Conservation (phyloP, 345 rosid genomes). For the Populus pruinosa region DNA sequence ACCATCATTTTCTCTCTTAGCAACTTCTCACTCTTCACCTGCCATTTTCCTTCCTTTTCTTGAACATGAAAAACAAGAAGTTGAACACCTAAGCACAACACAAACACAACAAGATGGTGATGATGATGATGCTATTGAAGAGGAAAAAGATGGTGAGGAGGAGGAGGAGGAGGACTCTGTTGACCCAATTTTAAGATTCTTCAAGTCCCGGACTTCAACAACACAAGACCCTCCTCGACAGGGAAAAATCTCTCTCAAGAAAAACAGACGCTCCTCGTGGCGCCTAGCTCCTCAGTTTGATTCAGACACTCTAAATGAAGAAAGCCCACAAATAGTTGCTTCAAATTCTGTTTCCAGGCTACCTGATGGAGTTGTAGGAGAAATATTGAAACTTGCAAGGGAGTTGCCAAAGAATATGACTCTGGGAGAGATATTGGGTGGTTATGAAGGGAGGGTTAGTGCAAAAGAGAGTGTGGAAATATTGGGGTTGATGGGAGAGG, state of each 20-base stretch:
- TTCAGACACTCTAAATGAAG: constrained; percentile 22
- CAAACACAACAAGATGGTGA: not conserved
- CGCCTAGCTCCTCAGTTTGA: constrained; percentile 45
- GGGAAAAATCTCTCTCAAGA: constrained; percentile 52
- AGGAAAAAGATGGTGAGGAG: not conserved
- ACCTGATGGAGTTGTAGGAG: constrained; percentile 31
- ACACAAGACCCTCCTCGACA: constrained; percentile 46
- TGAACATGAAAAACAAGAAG: constrained; percentile 20
- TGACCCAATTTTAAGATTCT: constrained; percentile 68
- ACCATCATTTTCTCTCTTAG: constrained; percentile 24
- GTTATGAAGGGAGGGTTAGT: constrained; percentile 41
- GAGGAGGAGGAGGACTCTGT: constrained; percentile 19
- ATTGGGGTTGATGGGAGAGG: constrained; percentile 53
- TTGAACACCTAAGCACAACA: constrained; percentile 8
- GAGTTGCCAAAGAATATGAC: constrained; percentile 49
- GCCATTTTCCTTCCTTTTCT: constrained; percentile 61
- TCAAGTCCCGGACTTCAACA: constrained; percentile 47
- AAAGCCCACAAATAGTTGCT: constrained; percentile 19
- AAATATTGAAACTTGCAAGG: constrained; percentile 53
- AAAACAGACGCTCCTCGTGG: constrained; percentile 71
- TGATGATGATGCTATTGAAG: constrained; percentile 7
- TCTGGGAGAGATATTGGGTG: constrained; percentile 59
- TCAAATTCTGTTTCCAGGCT: constrained; percentile 10
- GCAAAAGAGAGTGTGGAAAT: constrained; percentile 50
- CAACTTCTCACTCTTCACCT: constrained; percentile 39